Conservation (phyloP, 495 filamentous ascomycete species). For the Saxispiralis lemnorum region DNA sequence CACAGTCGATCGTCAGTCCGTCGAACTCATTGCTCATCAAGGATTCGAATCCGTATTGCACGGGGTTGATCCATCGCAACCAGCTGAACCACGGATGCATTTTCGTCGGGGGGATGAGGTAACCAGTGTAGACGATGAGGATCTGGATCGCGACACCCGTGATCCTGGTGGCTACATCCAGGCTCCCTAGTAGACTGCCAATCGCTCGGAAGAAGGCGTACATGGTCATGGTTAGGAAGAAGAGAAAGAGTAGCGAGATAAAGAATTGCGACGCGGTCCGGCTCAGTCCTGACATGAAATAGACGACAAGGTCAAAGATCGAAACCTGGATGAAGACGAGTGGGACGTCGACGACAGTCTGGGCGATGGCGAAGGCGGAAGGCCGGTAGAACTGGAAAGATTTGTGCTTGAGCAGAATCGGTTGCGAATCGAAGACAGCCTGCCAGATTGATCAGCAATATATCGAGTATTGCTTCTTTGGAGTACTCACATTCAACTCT, state of each 20-base stretch:
- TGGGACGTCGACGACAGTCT: conserved; percentile 60
- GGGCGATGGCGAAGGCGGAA: conserved; percentile 58
- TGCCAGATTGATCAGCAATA: too few species aligned
- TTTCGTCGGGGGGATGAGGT: conserved; percentile 48
- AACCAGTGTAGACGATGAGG: conserved; percentile 68
- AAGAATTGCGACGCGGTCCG: conserved; percentile 67
- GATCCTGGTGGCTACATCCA: conserved; percentile 48
- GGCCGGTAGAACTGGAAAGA: conserved; percentile 73
- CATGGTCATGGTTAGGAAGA: conserved; percentile 50
- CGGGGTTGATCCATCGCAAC: conserved; percentile 59
- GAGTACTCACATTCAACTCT: conserved; percentile 37
- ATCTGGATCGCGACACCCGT: conserved; percentile 46
- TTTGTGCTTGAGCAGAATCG: conserved; percentile 69
- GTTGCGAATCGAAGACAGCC: conserved; percentile 47
- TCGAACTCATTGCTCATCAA: conserved; percentile 30
- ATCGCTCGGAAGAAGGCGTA: conserved; percentile 65
- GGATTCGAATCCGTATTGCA: conserved; percentile 43
- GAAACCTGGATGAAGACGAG: conserved; percentile 50
- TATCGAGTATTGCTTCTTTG: too few species aligned
- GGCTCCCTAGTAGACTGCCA: conserved; percentile 42
- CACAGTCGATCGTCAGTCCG: conserved; percentile 30
- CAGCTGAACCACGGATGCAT: conserved; percentile 75
- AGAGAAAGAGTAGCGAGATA: conserved; percentile 47
- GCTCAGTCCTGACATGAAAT: conserved; percentile 56
- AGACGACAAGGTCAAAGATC: conserved; percentile 59